phyloP scores from a whole-genome alignment of 1,284 basidiomycete species.

The Stygiomarasmius scandens region DNA sequence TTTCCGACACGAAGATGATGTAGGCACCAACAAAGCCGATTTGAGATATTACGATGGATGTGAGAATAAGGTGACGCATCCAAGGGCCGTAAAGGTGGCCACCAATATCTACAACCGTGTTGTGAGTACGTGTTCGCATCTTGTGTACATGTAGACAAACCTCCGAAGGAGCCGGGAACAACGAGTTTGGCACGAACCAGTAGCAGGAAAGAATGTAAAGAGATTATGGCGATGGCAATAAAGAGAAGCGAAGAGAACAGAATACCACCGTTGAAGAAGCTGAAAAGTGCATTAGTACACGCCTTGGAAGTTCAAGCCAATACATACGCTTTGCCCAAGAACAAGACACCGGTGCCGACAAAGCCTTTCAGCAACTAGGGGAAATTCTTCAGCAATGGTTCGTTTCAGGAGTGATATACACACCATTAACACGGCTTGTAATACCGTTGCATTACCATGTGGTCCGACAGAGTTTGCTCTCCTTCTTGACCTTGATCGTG shows the following conservation, averaged over 20 bases:
- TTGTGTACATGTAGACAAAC: conserved; percentile 40
- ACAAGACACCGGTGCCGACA: conserved; percentile 94
- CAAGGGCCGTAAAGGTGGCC: conserved; percentile 89
- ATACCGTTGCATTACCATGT: conserved; percentile 83
- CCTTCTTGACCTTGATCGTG: conserved; percentile 55
- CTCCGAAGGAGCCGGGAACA: conserved; percentile 92
- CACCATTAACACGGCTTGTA: conserved; percentile 91
- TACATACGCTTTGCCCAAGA: conserved; percentile 89
- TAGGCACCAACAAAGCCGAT: conserved; percentile 90
- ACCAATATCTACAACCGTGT: conserved; percentile 80
- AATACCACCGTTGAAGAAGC: conserved; percentile 95
- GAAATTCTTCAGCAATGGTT: conserved; percentile 7
- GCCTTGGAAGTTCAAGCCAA: conserved; percentile 1
- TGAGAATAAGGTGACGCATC: conserved; percentile 90
- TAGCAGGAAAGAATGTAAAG: conserved; percentile 92
- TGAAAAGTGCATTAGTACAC: conserved; percentile 28
- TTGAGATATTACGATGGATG: conserved; percentile 89
- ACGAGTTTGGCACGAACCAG: conserved; percentile 89
- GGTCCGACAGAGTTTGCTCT: conserved; percentile 51
- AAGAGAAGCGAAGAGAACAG: conserved; percentile 87
- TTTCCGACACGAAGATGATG: conserved; percentile 95
- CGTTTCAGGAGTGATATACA: conserved; percentile 22
- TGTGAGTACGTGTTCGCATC: background rate
- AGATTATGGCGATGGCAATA: conserved; percentile 83
- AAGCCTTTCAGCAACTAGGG: conserved; percentile 90